Evolutionary conservation across 2,329 filamentous ascomycete species (phyloP).

Genomic region (Dothideomycetes sp.): DNA sequence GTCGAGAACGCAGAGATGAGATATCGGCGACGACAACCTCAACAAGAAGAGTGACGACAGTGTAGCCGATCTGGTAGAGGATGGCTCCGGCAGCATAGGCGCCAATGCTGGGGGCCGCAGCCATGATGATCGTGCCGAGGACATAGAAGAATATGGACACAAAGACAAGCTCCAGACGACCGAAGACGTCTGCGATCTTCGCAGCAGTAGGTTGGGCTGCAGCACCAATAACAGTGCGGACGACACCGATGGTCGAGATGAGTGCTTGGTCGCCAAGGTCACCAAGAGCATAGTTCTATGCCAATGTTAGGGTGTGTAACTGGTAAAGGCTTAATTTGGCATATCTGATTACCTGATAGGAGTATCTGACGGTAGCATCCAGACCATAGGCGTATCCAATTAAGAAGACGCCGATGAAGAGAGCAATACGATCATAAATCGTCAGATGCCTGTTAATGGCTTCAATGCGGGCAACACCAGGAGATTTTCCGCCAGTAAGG

Average conservation of each 20-base stretch:
- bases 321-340: not conserved
- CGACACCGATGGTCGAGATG: constrained; percentile 47
- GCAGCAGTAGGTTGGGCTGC: constrained; percentile 44
- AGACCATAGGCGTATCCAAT: constrained; percentile 54
- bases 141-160: constrained; percentile 48
- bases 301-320: not conserved
- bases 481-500: constrained; percentile 24
- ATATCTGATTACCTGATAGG: constrained; percentile 31
- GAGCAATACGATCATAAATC: constrained; percentile 38
- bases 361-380: constrained; percentile 45
- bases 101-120: constrained; percentile 36
- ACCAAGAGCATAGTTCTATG: constrained; percentile 41
- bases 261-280: constrained; percentile 43
- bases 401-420: constrained; percentile 52
- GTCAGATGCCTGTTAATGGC: constrained; percentile 44
- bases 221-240: constrained; percentile 49
- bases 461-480: constrained; percentile 51
- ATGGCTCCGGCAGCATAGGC: constrained; percentile 48
- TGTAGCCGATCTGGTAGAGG: constrained; percentile 54
- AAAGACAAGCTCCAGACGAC: constrained; percentile 47
- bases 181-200: constrained; percentile 49
- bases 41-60: constrained; percentile 47
- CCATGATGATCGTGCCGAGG: constrained; percentile 44
- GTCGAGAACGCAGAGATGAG: constrained; percentile 50
- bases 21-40: constrained; percentile 56